A percentile compares a stretch with the other conserved stretches of the same genome.
phyloP scores from a whole-genome alignment of 1,284 basidiomycete species.

The Trametes hirsuta region DNA sequence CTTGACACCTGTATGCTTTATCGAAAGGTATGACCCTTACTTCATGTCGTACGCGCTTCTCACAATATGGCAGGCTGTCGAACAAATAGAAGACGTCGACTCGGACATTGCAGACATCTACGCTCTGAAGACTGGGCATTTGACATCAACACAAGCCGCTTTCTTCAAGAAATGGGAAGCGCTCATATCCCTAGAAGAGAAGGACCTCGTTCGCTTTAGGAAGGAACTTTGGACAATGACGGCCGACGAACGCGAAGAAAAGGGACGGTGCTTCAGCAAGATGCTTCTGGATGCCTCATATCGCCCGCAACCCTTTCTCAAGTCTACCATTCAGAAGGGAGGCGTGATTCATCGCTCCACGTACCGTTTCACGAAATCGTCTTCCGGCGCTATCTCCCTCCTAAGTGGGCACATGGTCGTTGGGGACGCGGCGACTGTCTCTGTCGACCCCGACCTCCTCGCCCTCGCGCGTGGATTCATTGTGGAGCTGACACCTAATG shows the following conservation, averaged over 20 bases:
- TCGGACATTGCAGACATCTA: constrained; percentile 81
- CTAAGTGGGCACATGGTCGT: constrained; percentile 79
- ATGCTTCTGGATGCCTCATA: constrained; percentile 68
- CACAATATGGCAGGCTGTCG: constrained; percentile 59
- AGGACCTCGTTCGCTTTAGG: constrained; percentile 80
- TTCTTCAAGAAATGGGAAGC: constrained; percentile 95
- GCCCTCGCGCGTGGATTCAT: constrained; percentile 89
- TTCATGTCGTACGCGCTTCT: not conserved
- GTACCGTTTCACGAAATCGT: constrained; percentile 63
- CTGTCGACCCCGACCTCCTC: constrained; percentile 83
- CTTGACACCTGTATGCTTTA: constrained; percentile 94
- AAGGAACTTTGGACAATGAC: constrained; percentile 95
- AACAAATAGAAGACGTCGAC: constrained; percentile 58
- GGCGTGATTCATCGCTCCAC: constrained; percentile 55
- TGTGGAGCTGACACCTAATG: constrained; percentile 64
- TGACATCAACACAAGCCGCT: constrained; percentile 65
- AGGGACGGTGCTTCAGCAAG: constrained; percentile 79
- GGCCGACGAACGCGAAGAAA: constrained; percentile 76
- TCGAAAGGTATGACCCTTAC: constrained; percentile 63
- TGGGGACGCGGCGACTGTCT: constrained; percentile 85
- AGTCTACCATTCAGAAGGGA: constrained; percentile 31
- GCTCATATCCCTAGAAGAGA: constrained; percentile 88
- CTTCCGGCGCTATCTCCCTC: constrained; percentile 45
- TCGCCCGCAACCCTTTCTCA: constrained; percentile 21
- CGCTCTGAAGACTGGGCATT: constrained; percentile 78